Base-by-base conservation (phyloP, 2,329 filamentous ascomycete genomes). In the Claviceps citrina region DNA sequence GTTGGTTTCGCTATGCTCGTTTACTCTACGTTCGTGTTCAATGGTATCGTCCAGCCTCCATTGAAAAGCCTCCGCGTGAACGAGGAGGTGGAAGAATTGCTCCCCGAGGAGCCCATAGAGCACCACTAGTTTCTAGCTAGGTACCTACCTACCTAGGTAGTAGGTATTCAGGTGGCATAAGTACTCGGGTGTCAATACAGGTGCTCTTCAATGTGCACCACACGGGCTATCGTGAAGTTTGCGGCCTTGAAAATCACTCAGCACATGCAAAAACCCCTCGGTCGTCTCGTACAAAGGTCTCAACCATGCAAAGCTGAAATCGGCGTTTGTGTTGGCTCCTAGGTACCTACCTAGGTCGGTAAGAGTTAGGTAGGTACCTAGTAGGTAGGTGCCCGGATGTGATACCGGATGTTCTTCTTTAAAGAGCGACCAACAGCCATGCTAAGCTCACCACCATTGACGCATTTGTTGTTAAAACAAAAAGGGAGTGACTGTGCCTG, bases 11-110 rank as follows among this genome's bases (percentile, higher is more conserved):
- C 66, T 2, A 64, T 95, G 48, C 71, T 98, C 27, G 91, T 98
- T 12, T 98, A 95, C 57, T 93, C 91, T 48, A 98, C 89, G 2
- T 95, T 94, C 61, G 59, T 96, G 31, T 96, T 96, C 68, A 96
- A 96, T 60, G 86, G 93, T 46, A 76, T 98, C 43, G 73, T 96
- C n/a, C 68, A 76, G 44, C 84, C 86, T 18, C 91, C 91, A 1
- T 64, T 93, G 44, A 74, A 76, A 56, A 73, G 71, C 39, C 80
- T 87, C 26, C 68, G 68, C 9, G 59, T 66, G 41, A 60, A 71
- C 13, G 60, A 60, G 24, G 68, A 70, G 47, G 65, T 78, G 16
- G 70, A 76, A 45, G 74, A 78, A 55, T 61, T 93, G 22, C 65
- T 93, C 7, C 81, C 82, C 0, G 85, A 93, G 57, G 83, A 87